These are phyloP conservation scores for Turritis glabra DNA, from an alignment of 345 rosid species.

Conservation along the genomic window DNA sequence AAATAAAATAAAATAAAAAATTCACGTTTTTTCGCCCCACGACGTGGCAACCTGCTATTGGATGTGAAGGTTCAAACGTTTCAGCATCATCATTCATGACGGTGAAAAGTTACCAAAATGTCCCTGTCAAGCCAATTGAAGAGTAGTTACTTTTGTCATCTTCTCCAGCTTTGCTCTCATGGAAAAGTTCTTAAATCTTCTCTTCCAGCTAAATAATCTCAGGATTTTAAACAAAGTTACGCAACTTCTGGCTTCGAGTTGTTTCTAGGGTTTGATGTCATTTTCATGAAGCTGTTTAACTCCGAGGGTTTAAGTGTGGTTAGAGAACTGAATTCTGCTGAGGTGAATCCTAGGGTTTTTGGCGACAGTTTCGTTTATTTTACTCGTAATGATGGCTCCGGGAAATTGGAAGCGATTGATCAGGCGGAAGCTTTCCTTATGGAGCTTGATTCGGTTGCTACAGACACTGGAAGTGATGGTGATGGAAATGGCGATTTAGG, in stretches of 20 bases:
- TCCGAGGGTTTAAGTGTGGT: neutral
- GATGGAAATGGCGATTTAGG: neutral
- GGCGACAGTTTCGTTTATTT: neutral
- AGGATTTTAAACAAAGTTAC: neutral
- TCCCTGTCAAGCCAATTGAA: neutral
- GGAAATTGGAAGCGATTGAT: neutral
- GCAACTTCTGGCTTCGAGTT: neutral
- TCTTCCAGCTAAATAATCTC: neutral
- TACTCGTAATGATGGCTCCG: neutral
- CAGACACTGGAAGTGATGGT: neutral
- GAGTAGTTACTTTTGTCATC: constrained; percentile 15
- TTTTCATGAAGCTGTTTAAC: neutral
- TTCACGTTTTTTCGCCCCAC: neutral
- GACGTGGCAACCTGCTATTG: constrained; percentile 21
- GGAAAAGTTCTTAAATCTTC: neutral
- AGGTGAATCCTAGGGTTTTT: neutral
- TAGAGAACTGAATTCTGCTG: neutral
- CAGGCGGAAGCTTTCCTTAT: neutral
- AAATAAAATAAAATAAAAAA: neutral
- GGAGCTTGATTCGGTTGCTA: neutral
- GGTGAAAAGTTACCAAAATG: constrained; percentile 15
- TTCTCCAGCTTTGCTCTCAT: neutral
- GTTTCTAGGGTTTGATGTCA: neutral
- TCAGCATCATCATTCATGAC: neutral
- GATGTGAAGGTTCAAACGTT: constrained; percentile 6